A percentile compares a stretch with the other conserved stretches of the same genome.
phyloP scores from a whole-genome alignment of 495 filamentous ascomycete genomes.

The Opeltia flavorubescens region DNA sequence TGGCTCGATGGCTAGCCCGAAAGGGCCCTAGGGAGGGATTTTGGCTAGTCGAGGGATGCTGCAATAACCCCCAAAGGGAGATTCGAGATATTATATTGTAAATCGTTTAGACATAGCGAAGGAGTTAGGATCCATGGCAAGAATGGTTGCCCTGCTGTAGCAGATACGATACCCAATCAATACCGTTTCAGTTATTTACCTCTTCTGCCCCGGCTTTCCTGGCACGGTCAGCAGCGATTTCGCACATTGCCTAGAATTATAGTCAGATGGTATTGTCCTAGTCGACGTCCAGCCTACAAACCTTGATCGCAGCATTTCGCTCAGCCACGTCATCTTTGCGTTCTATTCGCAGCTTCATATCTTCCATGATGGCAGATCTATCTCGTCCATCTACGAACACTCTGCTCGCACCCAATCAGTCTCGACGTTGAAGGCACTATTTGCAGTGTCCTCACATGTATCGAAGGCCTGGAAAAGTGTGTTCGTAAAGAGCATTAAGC shows the following conservation, averaged over 20 bases:
- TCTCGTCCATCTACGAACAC: conserved; percentile 80
- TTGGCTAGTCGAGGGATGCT: too few relatives aligned
- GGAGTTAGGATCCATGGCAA: neutral
- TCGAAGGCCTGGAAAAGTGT: conserved; percentile 63
- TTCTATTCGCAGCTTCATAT: conserved; percentile 69
- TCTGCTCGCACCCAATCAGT: conserved; percentile 22
- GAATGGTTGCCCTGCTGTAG: neutral
- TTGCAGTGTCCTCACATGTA: conserved; percentile 58
- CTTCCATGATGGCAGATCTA: conserved; percentile 60
- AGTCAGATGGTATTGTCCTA: neutral
- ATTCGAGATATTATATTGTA: too few relatives aligned
- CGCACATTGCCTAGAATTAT: conserved; percentile 48
- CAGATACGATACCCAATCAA: neutral
- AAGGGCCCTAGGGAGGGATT: too few relatives aligned
- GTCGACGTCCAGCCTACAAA: conserved; percentile 21
- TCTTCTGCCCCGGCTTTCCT: conserved; percentile 19
- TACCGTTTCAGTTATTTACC: neutral
- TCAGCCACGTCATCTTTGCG: conserved; percentile 53
- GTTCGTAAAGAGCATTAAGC: conserved; percentile 75
- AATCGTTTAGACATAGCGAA: neutral
- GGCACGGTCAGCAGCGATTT: conserved; percentile 52
- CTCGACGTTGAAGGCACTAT: neutral
- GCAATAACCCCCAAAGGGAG: too few relatives aligned
- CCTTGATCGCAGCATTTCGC: conserved; percentile 62
- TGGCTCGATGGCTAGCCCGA: too few relatives aligned